Evolutionary conservation across 192 early-diverging fungal genomes (phyloP).

Genomic region (Phlyctochytrium planicorne): DNA sequence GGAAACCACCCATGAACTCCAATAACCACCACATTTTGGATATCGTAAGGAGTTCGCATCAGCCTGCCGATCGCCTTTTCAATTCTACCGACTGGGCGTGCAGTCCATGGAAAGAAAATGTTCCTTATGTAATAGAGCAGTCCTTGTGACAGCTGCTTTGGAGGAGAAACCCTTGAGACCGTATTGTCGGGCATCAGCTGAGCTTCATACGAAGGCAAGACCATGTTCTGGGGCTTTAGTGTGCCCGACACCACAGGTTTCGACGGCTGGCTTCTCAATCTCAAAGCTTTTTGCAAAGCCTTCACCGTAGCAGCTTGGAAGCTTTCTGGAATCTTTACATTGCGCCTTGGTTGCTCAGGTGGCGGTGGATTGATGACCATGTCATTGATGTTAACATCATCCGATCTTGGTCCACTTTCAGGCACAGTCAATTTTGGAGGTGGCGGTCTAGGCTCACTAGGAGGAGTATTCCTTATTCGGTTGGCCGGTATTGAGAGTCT

Average conservation of each 20-base stretch:
- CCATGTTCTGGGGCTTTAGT: slow-evolving; percentile 26
- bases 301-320: not conserved
- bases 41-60: slow-evolving; percentile 40
- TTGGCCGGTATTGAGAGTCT: too few species aligned
- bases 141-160: slow-evolving; percentile 17
- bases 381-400: too few species aligned
- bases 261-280: not conserved
- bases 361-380: not conserved
- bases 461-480: too few species aligned
- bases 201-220: slow-evolving; percentile 37
- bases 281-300: not conserved
- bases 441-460: too few species aligned
- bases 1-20: slow-evolving; percentile 68
- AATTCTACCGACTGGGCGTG: slow-evolving; percentile 3
- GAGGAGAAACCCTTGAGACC: slow-evolving; percentile 23
- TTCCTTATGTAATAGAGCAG: slow-evolving; percentile 8
- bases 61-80: slow-evolving; percentile 16
- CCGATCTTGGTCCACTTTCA: too few species aligned
- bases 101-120: slow-evolving; percentile 9
- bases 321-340: not conserved
- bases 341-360: not conserved
- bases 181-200: slow-evolving; percentile 33
- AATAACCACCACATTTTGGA: slow-evolving; percentile 66
- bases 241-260: not conserved
- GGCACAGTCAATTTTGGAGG: too few species aligned